These are phyloP conservation scores for Arabidopsis lyrata DNA, from an alignment of 441 rosid species.

Conservation along the genomic window DNA sequence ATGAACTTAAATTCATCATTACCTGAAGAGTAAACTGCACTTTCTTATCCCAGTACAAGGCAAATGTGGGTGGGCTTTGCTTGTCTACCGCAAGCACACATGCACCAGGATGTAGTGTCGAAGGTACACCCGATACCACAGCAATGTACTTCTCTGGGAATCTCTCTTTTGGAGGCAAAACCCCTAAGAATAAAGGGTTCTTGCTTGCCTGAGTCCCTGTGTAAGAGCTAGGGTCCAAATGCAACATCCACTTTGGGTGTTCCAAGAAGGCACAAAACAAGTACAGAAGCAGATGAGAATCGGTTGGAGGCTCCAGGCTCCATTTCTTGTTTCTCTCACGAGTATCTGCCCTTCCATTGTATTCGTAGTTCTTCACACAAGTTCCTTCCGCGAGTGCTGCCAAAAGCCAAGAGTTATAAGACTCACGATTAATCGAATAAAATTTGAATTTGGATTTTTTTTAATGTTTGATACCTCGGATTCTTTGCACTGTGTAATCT, in stretches of 20 bases:
- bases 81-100: conserved; percentile 75
- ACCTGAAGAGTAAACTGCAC: conserved; percentile 89
- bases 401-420: conserved; percentile 33
- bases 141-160: conserved; percentile 92
- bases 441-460: neutral
- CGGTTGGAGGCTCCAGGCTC: conserved; percentile 86
- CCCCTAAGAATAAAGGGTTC: conserved; percentile 86
- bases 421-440: neutral
- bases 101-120: conserved; percentile 86
- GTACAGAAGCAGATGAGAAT: conserved; percentile 87
- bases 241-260: conserved; percentile 99
- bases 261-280: conserved; percentile 93
- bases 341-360: conserved; percentile 67
- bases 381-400: conserved; percentile 96
- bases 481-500: conserved; percentile 77
- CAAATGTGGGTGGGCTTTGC: conserved; percentile 75
- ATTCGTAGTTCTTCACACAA: conserved; percentile 91
- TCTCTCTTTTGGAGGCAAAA: conserved; percentile 87
- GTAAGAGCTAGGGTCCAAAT: conserved; percentile 87
- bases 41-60: conserved; percentile 95
- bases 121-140: conserved; percentile 71
- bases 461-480: conserved; percentile 58
- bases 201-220: conserved; percentile 85
- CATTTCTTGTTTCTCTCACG: conserved; percentile 77
- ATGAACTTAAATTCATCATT: conserved; percentile 1